Evolutionary conservation across 129 eudicot genomes (phyloP), one percentile per base, ranked within the genome.

Genomic region (Kitagawia praeruptora): DNA sequence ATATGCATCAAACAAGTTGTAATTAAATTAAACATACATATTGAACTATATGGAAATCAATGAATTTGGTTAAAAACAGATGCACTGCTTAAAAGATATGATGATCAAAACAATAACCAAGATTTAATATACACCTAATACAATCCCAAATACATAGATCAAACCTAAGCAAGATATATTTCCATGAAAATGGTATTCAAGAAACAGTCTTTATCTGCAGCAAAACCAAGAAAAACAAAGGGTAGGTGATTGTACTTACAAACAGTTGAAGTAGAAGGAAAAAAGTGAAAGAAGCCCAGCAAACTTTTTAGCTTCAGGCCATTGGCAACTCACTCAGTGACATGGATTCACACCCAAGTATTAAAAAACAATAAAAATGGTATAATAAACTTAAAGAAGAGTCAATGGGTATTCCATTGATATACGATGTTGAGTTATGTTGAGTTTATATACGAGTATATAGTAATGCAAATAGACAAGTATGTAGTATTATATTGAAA

Each of bases 321-420:
- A n/a, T 23, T 58, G 34, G 23, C 76, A 73, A 25, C 45, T n/a
- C 80, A 63, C 6, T 70, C 49, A 42, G 31, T 82, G 86, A 80
- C 82, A 80, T 72, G 81, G 77, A 85, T 82, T 79, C 78, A 81
- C 86, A 76, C 49, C 16, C 45, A 75, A 48, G 28, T 51, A 6
- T 34, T 49, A 76, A 10, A 31, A 48, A 53, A 37, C 58, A 31
- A 23, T 41, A 25, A 46, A 12, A 41, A 3, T 23, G 46, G 42
- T 7, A 70, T 37, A 70, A 2, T 19, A 0, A 69, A 5, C n/a
- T 69, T 34, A 81, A 67, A 81, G 47, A 44, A 44, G 76, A 80
- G 82, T 80, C 84, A 80, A 77, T 85, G 77, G 41, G 81, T 34
- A 70, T 45, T 75, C 31, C 69, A 75, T 53, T 81, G 69, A 23